phyloP scores from a whole-genome alignment of 179 eudicot genomes.

The Beta corolliflora region DNA sequence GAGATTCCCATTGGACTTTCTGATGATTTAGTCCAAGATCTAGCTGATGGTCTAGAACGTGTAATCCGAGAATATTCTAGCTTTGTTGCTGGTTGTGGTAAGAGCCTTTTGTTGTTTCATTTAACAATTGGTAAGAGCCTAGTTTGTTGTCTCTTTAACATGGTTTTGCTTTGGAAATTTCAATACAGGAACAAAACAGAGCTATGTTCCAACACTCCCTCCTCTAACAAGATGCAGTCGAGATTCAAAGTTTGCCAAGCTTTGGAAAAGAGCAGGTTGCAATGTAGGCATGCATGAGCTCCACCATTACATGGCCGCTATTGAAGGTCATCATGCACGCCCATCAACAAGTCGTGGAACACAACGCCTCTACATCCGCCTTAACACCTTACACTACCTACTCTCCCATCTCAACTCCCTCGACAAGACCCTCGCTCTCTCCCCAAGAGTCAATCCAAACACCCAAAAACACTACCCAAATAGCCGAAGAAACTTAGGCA shows the following conservation, averaged over 20 bases:
- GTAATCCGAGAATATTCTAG: constrained; percentile 71
- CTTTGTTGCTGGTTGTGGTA: constrained; percentile 92
- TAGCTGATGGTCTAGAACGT: constrained; percentile 72
- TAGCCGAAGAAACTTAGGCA: constrained; percentile 38
- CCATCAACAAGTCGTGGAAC: constrained; percentile 96
- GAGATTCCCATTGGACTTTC: constrained; percentile 67
- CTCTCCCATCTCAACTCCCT: constrained; percentile 70
- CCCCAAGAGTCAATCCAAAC: constrained; percentile 50
- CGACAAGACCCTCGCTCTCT: constrained; percentile 61
- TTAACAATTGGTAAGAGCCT: constrained; percentile 43
- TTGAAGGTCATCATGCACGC: constrained; percentile 58
- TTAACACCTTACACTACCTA: constrained; percentile 88
- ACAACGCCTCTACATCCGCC: constrained; percentile 89
- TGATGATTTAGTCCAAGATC: constrained; percentile 64
- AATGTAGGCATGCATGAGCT: constrained; percentile 45
- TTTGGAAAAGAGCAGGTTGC: constrained; percentile 75
- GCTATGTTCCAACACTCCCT: constrained; percentile 84
- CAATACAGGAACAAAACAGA: constrained; percentile 77
- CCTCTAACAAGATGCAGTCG: constrained; percentile 85
- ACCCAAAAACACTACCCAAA: constrained; percentile 31
- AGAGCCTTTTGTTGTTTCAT: background rate
- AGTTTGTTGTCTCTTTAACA: constrained; percentile 33
- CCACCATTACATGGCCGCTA: constrained; percentile 32
- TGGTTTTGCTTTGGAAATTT: constrained; percentile 4
- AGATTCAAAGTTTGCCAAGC: constrained; percentile 63